A percentile compares a stretch with the other conserved stretches of the same genome.
These are phyloP conservation scores for Heliamphora exappendiculata DNA, from an alignment of 148 eudicot species.

Conservation along the genomic window DNA sequence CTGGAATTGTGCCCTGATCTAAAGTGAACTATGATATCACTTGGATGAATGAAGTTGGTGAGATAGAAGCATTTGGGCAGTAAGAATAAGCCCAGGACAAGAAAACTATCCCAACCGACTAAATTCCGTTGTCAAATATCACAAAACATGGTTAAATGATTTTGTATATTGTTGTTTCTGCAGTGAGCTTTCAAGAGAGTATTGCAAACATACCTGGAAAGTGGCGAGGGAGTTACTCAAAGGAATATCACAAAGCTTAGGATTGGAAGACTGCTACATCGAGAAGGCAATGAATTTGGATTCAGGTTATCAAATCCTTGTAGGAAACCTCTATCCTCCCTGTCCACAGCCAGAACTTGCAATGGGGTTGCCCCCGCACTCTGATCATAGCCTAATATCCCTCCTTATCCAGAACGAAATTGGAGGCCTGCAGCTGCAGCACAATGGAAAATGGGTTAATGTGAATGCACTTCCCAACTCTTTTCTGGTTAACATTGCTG, in stretches of 20 bases:
- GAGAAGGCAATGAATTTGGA: conserved; percentile 13
- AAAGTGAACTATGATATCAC: too few species aligned
- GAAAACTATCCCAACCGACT: too few species aligned
- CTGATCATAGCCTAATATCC: conserved; percentile 21
- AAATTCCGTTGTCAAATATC: too few species aligned
- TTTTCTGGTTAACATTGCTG: conserved; percentile 30
- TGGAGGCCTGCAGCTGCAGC: conserved; percentile 33
- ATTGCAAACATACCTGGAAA: conserved; percentile 15
- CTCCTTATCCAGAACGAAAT: conserved; percentile 25
- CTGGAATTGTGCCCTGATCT: too few species aligned
- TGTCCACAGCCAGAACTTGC: conserved; percentile 35
- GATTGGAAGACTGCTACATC: conserved; percentile 22
- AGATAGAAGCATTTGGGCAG: too few species aligned
- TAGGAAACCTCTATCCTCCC: conserved; percentile 32
- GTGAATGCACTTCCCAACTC: conserved; percentile 35
- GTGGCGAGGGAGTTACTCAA: conserved; percentile 17
- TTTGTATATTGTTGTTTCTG: neutral
- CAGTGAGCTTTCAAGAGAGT: conserved; percentile 26
- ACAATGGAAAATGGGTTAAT: conserved; percentile 30
- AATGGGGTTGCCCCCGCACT: conserved; percentile 31
- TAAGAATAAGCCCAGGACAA: too few species aligned
- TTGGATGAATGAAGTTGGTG: too few species aligned
- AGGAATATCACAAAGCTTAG: conserved; percentile 30
- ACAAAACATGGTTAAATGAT: neutral
- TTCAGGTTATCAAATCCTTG: conserved; percentile 21